Conservation (phyloP, 139 green algal genomes). For the Chlorokybus atmophyticus region DNA sequence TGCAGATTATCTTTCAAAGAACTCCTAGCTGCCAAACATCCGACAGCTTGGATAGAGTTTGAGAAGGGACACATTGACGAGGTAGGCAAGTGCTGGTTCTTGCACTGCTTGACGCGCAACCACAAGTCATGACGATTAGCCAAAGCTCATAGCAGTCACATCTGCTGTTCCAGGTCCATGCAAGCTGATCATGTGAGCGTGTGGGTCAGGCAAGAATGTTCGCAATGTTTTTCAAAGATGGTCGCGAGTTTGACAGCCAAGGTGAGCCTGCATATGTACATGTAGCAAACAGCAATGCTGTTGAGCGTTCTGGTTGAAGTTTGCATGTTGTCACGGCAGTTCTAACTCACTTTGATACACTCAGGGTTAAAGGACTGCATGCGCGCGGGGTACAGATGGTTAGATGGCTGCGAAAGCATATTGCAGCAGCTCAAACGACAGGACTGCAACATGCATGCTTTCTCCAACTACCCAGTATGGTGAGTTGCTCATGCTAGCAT, state of each 20-base stretch:
- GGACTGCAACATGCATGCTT: constrained; percentile 50
- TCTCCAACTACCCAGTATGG: constrained; percentile 69
- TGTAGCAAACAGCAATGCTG: too few species aligned
- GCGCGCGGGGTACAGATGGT: constrained; percentile 48
- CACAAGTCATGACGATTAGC: too few species aligned
- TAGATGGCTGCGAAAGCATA: constrained; percentile 64
- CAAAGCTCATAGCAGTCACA: too few species aligned
- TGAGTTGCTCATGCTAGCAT: constrained; percentile 10
- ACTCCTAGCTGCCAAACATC: constrained; percentile 64
- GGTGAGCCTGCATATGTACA: too few species aligned
- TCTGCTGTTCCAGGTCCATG: background rate
- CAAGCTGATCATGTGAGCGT: too few species aligned
- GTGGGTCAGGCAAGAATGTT: constrained; percentile 47
- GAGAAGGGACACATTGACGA: constrained; percentile 55
- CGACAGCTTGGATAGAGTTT: constrained; percentile 72
- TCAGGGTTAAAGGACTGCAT: constrained; percentile 23
- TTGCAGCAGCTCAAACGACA: constrained; percentile 36
- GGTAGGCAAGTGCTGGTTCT: constrained; percentile 3
- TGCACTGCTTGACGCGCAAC: too few species aligned
- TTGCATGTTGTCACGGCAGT: background rate
- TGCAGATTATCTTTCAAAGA: constrained; percentile 38
- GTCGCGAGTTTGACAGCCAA: constrained; percentile 42
- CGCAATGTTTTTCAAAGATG: constrained; percentile 64
- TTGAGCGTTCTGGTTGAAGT: too few species aligned
- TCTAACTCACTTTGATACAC: background rate